Conservation (phyloP, 1,284 basidiomycete genomes). For the Ganoderma boninense region DNA sequence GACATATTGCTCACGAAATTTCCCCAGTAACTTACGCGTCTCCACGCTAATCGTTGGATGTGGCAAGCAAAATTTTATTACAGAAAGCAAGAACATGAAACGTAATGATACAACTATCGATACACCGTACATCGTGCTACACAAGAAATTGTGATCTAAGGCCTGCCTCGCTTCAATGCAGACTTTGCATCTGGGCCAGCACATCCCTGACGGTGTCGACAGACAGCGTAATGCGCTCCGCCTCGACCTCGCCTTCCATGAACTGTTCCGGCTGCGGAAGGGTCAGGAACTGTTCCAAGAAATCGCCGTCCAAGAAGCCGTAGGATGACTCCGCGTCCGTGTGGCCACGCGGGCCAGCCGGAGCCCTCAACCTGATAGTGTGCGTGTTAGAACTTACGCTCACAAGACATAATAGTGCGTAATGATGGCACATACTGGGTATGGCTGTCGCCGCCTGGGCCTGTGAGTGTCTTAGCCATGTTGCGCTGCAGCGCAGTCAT, state of each 20-base stretch:
- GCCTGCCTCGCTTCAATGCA: constrained; percentile 57
- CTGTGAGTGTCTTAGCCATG: constrained; percentile 63
- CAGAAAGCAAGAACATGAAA: neutral
- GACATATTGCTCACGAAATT: neutral
- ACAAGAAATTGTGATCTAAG: neutral
- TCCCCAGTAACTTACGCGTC: neutral
- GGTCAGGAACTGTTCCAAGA: constrained; percentile 75
- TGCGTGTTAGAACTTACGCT: too few species aligned
- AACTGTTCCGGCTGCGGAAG: constrained; percentile 51
- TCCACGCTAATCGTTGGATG: neutral
- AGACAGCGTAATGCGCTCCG: constrained; percentile 59
- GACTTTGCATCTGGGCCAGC: constrained; percentile 67
- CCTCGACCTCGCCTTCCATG: constrained; percentile 60
- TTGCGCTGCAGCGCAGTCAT: constrained; percentile 85
- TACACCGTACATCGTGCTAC: constrained; percentile 2
- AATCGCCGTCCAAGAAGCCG: constrained; percentile 93
- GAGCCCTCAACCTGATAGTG: constrained; percentile 68
- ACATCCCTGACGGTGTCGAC: constrained; percentile 55
- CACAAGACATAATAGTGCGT: neutral
- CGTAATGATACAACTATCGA: neutral
- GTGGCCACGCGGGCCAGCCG: constrained; percentile 61
- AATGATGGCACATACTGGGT: constrained; percentile 57
- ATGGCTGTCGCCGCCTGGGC: constrained; percentile 70
- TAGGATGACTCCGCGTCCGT: constrained; percentile 64
- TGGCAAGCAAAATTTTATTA: neutral